Evolutionary conservation across 495 filamentous ascomycete genomes (phyloP).

Genomic region (Letharia lupina): DNA sequence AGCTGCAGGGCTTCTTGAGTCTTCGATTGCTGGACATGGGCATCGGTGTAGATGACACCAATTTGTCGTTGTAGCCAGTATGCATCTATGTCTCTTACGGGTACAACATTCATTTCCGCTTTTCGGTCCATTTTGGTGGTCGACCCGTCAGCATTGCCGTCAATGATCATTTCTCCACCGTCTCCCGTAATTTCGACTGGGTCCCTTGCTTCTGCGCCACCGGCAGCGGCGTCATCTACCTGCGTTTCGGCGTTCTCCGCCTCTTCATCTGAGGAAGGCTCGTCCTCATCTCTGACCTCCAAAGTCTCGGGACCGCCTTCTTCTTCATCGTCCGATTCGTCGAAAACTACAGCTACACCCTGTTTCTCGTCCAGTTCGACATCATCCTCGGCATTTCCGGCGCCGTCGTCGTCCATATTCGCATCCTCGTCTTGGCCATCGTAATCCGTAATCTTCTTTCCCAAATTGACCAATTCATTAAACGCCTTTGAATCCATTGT

Average conservation of each 20-base stretch:
- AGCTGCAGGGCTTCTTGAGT: constrained; percentile 72
- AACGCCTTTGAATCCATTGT: constrained; percentile 84
- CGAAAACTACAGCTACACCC: constrained; percentile 95
- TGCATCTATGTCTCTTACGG: constrained; percentile 85
- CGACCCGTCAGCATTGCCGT: constrained; percentile 44
- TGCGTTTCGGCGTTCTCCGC: constrained; percentile 43
- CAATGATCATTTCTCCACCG: constrained; percentile 73
- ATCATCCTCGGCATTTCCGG: constrained; percentile 40
- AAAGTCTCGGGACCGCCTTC: constrained; percentile 63
- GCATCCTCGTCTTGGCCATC: constrained; percentile 96
- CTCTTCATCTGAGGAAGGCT: constrained; percentile 62
- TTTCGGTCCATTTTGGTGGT: constrained; percentile 33
- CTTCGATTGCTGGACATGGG: constrained; percentile 84
- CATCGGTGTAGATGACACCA: constrained; percentile 75
- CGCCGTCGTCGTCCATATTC: constrained; percentile 49
- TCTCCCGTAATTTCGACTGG: constrained; percentile 41
- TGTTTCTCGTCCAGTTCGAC: constrained; percentile 85
- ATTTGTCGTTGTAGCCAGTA: constrained; percentile 96
- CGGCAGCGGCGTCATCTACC: constrained; percentile 44
- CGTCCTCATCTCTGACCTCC: constrained; percentile 72
- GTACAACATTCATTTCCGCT: constrained; percentile 52
- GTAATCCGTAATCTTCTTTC: constrained; percentile 99
- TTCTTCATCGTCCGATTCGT: constrained; percentile 87
- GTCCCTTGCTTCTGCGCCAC: constrained; percentile 40
- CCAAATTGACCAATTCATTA: constrained; percentile 91